Conservation (phyloP, 1,284 basidiomycete species). For the Sporisorium exsertum region DNA sequence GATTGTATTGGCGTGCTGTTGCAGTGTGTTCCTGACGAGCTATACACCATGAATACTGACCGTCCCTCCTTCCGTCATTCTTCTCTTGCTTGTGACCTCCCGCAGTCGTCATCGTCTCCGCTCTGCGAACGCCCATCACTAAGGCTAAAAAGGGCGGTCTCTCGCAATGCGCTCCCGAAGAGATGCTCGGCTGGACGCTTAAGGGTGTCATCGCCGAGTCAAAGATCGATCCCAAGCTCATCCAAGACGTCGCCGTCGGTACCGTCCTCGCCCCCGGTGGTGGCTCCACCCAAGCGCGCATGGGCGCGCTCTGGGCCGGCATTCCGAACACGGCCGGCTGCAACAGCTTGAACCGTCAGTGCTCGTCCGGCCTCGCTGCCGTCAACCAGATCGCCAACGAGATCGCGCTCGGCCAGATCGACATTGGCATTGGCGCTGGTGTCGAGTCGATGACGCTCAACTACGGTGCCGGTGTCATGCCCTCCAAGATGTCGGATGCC, state of each 20-base stretch:
- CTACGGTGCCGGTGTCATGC: slow-evolving; percentile 77
- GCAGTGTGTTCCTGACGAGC: no score
- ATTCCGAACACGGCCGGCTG: slow-evolving; percentile 77
- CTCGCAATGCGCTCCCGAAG: slow-evolving; percentile 85
- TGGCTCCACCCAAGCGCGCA: slow-evolving; percentile 88
- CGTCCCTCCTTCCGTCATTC: no score
- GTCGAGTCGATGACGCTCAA: slow-evolving; percentile 89
- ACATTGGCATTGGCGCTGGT: slow-evolving; percentile 91
- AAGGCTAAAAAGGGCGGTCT: slow-evolving; percentile 93
- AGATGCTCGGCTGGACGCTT: slow-evolving; percentile 80
- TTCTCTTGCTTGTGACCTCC: no score
- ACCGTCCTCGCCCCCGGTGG: slow-evolving; percentile 93
- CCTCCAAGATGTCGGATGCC: slow-evolving; percentile 81
- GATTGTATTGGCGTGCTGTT: no score
- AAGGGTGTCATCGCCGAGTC: slow-evolving; percentile 69
- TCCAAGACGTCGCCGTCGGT: slow-evolving; percentile 82
- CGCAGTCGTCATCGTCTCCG: slow-evolving; percentile 84
- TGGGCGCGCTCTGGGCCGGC: slow-evolving; percentile 91
- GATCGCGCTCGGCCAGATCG: slow-evolving; percentile 74
- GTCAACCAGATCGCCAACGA: slow-evolving; percentile 91
- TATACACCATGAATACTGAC: no score
- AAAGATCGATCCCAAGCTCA: slow-evolving; percentile 81
- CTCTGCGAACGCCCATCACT: slow-evolving; percentile 88
- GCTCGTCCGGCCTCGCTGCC: slow-evolving; percentile 89
- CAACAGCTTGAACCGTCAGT: slow-evolving; percentile 88